Percentiles rank a stretch among this genome's conserved stretches.
These are phyloP conservation scores for barley (Hordeum vulgare) DNA, from an alignment of 176 grass and related monocot genomes.

Conservation along the genomic window MorexV3_pseudomolecules_assembly NC_058521.1:106940132-106940631, in stretches of 20 bases:
- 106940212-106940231: slow-evolving; percentile 23
- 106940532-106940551: neutral
- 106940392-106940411: slow-evolving; percentile 19
- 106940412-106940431: slow-evolving; percentile 35
- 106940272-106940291: slow-evolving; percentile 61
- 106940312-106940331: slow-evolving; percentile 21
- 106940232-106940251: slow-evolving; percentile 44
- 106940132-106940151: slow-evolving; percentile 51
- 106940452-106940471: slow-evolving; percentile 41
- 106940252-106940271: slow-evolving; percentile 33
- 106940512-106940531: slow-evolving; percentile 24
- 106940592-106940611: neutral
- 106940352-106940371: slow-evolving; percentile 17
- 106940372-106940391: neutral
- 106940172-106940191: slow-evolving; percentile 57
- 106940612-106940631: neutral
- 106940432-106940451: slow-evolving; percentile 43
- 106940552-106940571: neutral
- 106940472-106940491: slow-evolving; percentile 38
- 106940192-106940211: slow-evolving; percentile 44
- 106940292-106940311: slow-evolving; percentile 20
- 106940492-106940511: slow-evolving; percentile 33
- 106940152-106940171: slow-evolving; percentile 43
- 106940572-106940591: neutral
- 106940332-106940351: slow-evolving; percentile 14